phyloP scores from a whole-genome alignment of 768 basidiomycete genomes.

The Scleroderma citrinum region DNA sequence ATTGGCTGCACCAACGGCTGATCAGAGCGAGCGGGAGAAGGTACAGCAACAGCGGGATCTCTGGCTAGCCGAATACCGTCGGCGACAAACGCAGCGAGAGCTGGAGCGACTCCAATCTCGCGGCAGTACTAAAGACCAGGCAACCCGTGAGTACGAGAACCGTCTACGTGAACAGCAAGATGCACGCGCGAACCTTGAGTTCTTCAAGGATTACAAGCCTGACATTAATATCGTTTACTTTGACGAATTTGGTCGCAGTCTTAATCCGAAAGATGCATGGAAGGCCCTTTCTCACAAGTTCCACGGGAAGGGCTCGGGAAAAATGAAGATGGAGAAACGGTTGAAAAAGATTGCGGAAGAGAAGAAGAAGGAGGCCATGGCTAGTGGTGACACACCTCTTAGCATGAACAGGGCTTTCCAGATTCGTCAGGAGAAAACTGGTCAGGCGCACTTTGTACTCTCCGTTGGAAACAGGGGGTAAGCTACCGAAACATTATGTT shows the following conservation, averaged over 20 bases:
- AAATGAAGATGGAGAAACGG: constrained; percentile 95
- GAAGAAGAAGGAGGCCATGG: constrained; percentile 90
- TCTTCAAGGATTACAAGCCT: constrained; percentile 93
- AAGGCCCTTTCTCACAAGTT: constrained; percentile 96
- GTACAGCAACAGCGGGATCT: constrained; percentile 80
- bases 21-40: constrained; percentile 70
- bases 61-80: constrained; percentile 86
- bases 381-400: constrained; percentile 89
- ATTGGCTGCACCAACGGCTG: constrained; percentile 55
- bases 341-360: constrained; percentile 98
- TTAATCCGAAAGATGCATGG: constrained; percentile 97
- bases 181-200: constrained; percentile 70
- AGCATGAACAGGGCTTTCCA: constrained; percentile 96
- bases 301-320: constrained; percentile 96
- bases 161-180: constrained; percentile 88
- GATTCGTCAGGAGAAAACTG: constrained; percentile 86
- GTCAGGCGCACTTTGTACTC: constrained; percentile 93
- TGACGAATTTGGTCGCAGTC: constrained; percentile 86
- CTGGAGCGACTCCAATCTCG: constrained; percentile 70
- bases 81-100: constrained; percentile 71
- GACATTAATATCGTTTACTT: constrained; percentile 95
- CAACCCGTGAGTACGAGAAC: constrained; percentile 92
- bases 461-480: constrained; percentile 92
- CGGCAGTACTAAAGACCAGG: constrained; percentile 85
- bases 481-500: constrained; percentile 18